phyloP scores from a whole-genome alignment of 2,329 filamentous ascomycete genomes.

The Phialophora chinensis region DNA sequence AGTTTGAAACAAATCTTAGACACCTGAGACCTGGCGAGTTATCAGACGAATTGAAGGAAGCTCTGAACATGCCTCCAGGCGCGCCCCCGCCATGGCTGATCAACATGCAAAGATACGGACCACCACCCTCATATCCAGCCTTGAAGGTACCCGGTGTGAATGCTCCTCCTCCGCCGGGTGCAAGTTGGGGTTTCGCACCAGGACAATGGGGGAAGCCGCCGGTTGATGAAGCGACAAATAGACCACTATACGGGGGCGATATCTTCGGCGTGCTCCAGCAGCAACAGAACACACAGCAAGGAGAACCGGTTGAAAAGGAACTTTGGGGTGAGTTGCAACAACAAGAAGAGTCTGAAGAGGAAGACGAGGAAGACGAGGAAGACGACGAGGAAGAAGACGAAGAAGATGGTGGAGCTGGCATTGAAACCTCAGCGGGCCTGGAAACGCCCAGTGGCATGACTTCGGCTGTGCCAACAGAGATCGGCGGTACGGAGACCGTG shows the following conservation, averaged over 20 bases:
- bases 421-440: conserved; percentile 75
- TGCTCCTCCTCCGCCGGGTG: conserved; percentile 85
- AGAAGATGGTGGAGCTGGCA: conserved; percentile 66
- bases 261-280: conserved; percentile 80
- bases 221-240: conserved; percentile 82
- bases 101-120: conserved; percentile 92
- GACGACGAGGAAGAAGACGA: conserved; percentile 63
- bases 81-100: conserved; percentile 97
- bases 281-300: conserved; percentile 66
- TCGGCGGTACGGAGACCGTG: conserved; percentile 74
- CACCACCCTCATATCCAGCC: conserved; percentile 93
- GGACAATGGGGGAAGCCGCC: conserved; percentile 97
- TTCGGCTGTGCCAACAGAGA: conserved; percentile 81
- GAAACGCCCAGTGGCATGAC: conserved; percentile 82
- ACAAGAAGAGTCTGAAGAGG: conserved; percentile 67
- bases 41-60: conserved; percentile 86
- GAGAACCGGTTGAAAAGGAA: conserved; percentile 82
- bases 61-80: conserved; percentile 88
- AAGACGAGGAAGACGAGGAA: conserved; percentile 73
- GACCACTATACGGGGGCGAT: conserved; percentile 90
- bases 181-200: conserved; percentile 91
- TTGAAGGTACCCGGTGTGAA: conserved; percentile 94
- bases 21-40: conserved; percentile 89
- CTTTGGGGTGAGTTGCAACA: conserved; percentile 92
- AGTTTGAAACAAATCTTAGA: conserved; percentile 92